These are phyloP conservation scores for Hypoxylon sp. DNA, from an alignment of 2,329 filamentous ascomycete species.

Conservation along the genomic window DNA sequence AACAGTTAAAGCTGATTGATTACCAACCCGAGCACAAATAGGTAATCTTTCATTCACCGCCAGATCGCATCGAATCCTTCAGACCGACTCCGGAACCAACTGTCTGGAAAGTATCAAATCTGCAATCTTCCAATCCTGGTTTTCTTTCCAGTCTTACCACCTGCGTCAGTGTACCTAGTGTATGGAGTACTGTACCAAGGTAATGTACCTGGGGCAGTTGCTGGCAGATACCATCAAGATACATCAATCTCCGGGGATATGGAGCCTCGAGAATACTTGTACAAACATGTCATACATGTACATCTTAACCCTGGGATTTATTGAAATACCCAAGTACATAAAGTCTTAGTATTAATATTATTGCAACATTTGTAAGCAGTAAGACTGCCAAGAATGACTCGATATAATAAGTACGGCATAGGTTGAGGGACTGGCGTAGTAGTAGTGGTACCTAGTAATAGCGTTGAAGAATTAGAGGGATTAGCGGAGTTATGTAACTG, in stretches of 20 bases:
- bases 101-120: constrained; percentile 32
- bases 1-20: constrained; percentile 38
- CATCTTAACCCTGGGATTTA: neutral
- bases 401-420: neutral
- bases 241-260: neutral
- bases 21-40: constrained; percentile 38
- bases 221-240: constrained; percentile 9
- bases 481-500: constrained; percentile 16
- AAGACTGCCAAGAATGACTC: constrained; percentile 1
- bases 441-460: neutral
- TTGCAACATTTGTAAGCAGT: neutral
- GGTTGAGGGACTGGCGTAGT: neutral
- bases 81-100: constrained; percentile 43
- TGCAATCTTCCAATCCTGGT: constrained; percentile 22
- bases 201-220: constrained; percentile 8
- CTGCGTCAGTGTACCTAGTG: neutral
- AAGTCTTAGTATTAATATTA: neutral
- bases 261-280: constrained; percentile 3
- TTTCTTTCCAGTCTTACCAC: constrained; percentile 14
- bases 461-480: constrained; percentile 1
- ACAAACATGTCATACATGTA: neutral
- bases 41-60: constrained; percentile 41
- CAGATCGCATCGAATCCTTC: constrained; percentile 43
- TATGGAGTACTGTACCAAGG: neutral
- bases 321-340: neutral